A percentile compares a stretch with the other conserved stretches of the same genome.
Evolutionary conservation across 2,329 filamentous ascomycete species (phyloP).

Genomic region (Claviceps africana): DNA sequence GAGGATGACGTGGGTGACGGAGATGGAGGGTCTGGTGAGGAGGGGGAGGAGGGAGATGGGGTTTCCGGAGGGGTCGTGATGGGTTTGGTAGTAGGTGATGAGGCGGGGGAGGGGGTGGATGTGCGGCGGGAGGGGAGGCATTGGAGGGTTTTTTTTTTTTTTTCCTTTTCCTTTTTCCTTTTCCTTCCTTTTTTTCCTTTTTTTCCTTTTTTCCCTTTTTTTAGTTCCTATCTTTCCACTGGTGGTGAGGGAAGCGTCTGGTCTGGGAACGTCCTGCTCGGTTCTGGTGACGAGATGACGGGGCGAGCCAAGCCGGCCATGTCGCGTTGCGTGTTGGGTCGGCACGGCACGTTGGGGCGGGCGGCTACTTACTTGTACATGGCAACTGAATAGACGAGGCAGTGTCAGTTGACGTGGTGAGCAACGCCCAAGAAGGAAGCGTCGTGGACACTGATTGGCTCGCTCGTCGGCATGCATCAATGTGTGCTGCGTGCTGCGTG

Average conservation of each 20-base stretch:
- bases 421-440: constrained; percentile 23
- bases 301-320: too few relatives aligned
- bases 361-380: too few relatives aligned
- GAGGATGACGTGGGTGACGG: constrained; percentile 67
- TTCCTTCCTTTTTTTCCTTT: not conserved
- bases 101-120: constrained; percentile 28
- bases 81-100: constrained; percentile 41
- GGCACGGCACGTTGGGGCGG: too few relatives aligned
- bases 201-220: not conserved
- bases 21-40: constrained; percentile 31
- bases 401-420: not conserved
- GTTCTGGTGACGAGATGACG: not conserved
- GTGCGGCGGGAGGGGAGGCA: constrained; percentile 19
- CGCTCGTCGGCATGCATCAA: not conserved
- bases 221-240: not conserved
- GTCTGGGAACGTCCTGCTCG: not conserved
- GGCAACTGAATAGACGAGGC: too few relatives aligned
- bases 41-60: constrained; percentile 41
- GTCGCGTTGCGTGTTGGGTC: too few relatives aligned
- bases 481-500: too few relatives aligned
- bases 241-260: too few relatives aligned
- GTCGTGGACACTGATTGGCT: constrained; percentile 6
- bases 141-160: constrained; percentile 2
- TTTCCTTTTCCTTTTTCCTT: not conserved
- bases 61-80: constrained; percentile 28